phyloP scores from a whole-genome alignment of 2,329 filamentous ascomycete species.

The Ascochyta fabae region DNA sequence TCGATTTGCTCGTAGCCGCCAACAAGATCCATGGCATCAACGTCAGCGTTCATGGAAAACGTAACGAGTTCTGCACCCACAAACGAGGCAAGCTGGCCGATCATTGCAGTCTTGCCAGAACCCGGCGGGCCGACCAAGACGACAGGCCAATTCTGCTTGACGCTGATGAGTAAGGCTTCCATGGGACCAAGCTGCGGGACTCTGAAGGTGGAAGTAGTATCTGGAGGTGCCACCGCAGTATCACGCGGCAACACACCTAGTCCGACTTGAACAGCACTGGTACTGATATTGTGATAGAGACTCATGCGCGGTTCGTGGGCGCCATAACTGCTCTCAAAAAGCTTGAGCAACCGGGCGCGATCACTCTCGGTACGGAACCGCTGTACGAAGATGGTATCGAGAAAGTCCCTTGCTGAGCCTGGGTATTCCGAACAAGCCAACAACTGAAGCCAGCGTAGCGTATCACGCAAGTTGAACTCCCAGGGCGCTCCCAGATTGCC shows the following conservation, averaged over 20 bases:
- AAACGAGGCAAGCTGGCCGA: slow-evolving; percentile 80
- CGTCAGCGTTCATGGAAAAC: slow-evolving; percentile 90
- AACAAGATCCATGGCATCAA: slow-evolving; percentile 96
- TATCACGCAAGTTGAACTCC: slow-evolving; percentile 95
- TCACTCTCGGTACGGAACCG: slow-evolving; percentile 81
- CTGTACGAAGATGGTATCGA: slow-evolving; percentile 83
- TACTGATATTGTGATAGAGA: slow-evolving; percentile 74
- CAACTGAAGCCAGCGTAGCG: slow-evolving; percentile 83
- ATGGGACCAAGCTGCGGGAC: slow-evolving; percentile 70
- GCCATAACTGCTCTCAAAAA: slow-evolving; percentile 73
- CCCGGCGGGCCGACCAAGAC: slow-evolving; percentile 87
- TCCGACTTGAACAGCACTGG: slow-evolving; percentile 76
- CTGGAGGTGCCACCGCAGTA: slow-evolving; percentile 38
- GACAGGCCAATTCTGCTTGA: slow-evolving; percentile 85
- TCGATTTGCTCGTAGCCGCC: slow-evolving; percentile 97
- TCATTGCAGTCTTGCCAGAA: slow-evolving; percentile 81
- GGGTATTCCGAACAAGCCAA: slow-evolving; percentile 65
- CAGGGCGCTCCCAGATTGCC: slow-evolving; percentile 75
- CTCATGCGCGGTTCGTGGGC: slow-evolving; percentile 40
- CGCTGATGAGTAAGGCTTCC: slow-evolving; percentile 85
- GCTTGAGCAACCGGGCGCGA: slow-evolving; percentile 65
- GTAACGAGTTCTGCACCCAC: slow-evolving; percentile 78
- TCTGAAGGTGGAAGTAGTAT: slow-evolving; percentile 26
- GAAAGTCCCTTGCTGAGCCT: slow-evolving; percentile 72
- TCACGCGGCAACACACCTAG: slow-evolving; percentile 73